These are phyloP conservation scores for Coemansia sp. DNA, from an alignment of 192 early-diverging fungal genomes.

Conservation along the genomic window DNA sequence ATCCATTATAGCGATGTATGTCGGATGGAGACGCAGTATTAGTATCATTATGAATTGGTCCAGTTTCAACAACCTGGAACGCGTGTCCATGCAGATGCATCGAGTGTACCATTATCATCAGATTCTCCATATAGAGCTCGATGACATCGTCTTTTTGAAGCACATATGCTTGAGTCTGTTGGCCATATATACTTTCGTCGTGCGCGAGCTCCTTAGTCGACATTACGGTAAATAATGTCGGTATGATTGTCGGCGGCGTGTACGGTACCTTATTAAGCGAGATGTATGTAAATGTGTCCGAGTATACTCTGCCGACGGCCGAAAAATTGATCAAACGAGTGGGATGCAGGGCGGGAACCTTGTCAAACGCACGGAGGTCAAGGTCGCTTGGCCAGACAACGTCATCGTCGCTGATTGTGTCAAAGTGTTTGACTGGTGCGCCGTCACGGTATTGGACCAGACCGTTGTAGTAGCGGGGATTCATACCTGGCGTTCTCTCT, in stretches of 20 bases:
- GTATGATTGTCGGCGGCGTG: slow-evolving; percentile 61
- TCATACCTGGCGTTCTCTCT: not conserved
- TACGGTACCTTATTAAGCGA: slow-evolving; percentile 69
- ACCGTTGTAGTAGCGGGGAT: slow-evolving; percentile 7
- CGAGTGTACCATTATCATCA: slow-evolving; percentile 62
- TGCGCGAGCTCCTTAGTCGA: slow-evolving; percentile 55
- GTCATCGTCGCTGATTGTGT: slow-evolving; percentile 7
- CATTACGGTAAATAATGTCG: slow-evolving; percentile 61
- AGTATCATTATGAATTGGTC: slow-evolving; percentile 1
- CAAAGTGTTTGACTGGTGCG: not conserved
- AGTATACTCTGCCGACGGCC: slow-evolving; percentile 54
- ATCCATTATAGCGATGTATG: not conserved
- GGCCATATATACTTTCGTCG: slow-evolving; percentile 59
- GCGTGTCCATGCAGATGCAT: slow-evolving; percentile 82
- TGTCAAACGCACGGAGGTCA: slow-evolving; percentile 52
- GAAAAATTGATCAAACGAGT: slow-evolving; percentile 40
- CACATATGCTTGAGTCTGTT: slow-evolving; percentile 58
- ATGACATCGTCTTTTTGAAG: slow-evolving; percentile 59
- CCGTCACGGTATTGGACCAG: slow-evolving; percentile 8
- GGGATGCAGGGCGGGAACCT: slow-evolving; percentile 46
- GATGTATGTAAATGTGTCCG: slow-evolving; percentile 64
- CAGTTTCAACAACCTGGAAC: slow-evolving; percentile 20
- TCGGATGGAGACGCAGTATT: not conserved
- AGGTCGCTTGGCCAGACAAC: slow-evolving; percentile 44
- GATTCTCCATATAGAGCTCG: slow-evolving; percentile 70